Evolutionary conservation across 352 stramenopile species (phyloP).

Genomic region (Phytophthora lateralis): DNA sequence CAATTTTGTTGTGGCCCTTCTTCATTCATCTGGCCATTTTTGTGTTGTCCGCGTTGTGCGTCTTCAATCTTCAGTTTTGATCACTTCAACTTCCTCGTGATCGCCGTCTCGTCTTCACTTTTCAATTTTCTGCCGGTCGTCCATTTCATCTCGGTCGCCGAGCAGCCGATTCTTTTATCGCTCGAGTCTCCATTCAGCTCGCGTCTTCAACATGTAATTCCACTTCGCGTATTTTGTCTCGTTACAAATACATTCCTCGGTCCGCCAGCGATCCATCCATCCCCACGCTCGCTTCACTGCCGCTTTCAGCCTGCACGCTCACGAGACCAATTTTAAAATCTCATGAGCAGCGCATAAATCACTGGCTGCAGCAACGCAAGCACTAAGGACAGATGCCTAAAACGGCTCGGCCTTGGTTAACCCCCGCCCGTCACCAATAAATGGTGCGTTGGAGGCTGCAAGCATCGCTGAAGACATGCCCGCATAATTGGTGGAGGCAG

Average conservation of each 20-base stretch:
- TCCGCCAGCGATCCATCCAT: slow-evolving; percentile 20
- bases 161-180: slow-evolving; percentile 35
- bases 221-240: slow-evolving; percentile 39
- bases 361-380: slow-evolving; percentile 15
- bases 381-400: slow-evolving; percentile 19
- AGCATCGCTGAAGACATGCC: slow-evolving; percentile 31
- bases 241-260: slow-evolving; percentile 52
- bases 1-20: slow-evolving; percentile 36
- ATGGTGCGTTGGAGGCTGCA: slow-evolving; percentile 11
- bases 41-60: slow-evolving; percentile 30
- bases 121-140: slow-evolving; percentile 30
- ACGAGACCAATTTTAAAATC: slow-evolving; percentile 30
- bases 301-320: slow-evolving; percentile 8
- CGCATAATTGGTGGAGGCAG: slow-evolving; percentile 26
- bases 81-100: slow-evolving; percentile 45
- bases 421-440: slow-evolving; percentile 21
- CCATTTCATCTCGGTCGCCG: slow-evolving; percentile 34
- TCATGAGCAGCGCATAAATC: slow-evolving; percentile 12
- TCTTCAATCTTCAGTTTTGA: slow-evolving; percentile 34
- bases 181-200: slow-evolving; percentile 44
- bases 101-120: slow-evolving; percentile 36
- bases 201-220: slow-evolving; percentile 43
- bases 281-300: slow-evolving; percentile 10
- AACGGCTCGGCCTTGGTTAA: slow-evolving; percentile 36
- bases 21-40: slow-evolving; percentile 42